These are phyloP conservation scores for Zygotorulaspora mrakii DNA, from an alignment of 1,139 yeast species.

Conservation along the genomic window DNA sequence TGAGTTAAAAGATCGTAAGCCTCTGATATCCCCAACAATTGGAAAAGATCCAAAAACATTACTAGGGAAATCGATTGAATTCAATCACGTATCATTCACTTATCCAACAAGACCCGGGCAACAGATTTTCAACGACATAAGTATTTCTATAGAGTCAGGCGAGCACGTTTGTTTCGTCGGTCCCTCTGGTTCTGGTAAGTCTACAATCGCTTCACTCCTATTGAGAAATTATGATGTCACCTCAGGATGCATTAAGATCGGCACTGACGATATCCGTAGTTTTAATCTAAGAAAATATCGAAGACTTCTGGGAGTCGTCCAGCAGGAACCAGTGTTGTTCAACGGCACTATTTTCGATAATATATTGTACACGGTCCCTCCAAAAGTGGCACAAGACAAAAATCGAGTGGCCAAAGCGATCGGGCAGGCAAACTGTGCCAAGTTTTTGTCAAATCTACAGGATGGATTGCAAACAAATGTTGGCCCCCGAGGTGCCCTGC, in stretches of 20 bases:
- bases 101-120: conserved; percentile 90
- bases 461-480: conserved; percentile 76
- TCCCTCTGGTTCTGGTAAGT: conserved; percentile 88
- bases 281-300: conserved; percentile 71
- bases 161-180: conserved; percentile 88
- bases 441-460: conserved; percentile 70
- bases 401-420: conserved; percentile 29
- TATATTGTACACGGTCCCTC: conserved; percentile 62
- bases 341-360: conserved; percentile 78
- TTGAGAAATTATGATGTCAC: conserved; percentile 64
- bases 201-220: conserved; percentile 72
- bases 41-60: conserved; percentile 42
- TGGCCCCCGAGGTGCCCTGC: conserved; percentile 83
- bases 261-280: conserved; percentile 60
- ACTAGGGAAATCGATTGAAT: conserved; percentile 51
- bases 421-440: conserved; percentile 62
- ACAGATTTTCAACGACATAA: conserved; percentile 59
- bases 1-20: conserved; percentile 77
- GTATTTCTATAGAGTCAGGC: conserved; percentile 59
- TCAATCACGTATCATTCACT: conserved; percentile 63
- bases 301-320: conserved; percentile 74
- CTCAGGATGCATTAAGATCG: conserved; percentile 61
- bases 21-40: conserved; percentile 60
- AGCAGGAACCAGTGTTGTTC: conserved; percentile 82
- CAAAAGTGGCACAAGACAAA: conserved; percentile 46